Evolutionary conservation across 352 stramenopile species (phyloP), one percentile per base, ranked within the genome.

Genomic region (Pythium graminicola): DNA sequence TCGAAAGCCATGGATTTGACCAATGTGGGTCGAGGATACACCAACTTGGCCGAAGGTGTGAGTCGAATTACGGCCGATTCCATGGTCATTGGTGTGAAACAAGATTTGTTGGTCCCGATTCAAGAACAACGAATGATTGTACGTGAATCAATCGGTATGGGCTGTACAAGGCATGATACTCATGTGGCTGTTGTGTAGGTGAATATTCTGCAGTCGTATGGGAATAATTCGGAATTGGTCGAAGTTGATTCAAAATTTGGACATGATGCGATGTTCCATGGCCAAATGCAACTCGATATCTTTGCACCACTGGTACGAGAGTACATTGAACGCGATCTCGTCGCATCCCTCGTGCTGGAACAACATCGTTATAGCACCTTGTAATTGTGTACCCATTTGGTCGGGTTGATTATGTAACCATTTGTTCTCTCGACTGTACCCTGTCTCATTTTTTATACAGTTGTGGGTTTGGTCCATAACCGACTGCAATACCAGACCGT

Each of bases 1-100:
- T 95, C 84, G 27, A 91, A 95, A 60, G 78, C 78, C 17, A 94
- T 93, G 81, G 86, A 95, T 29, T 57, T 94, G 40, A 86, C 75
- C 24, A 88, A 93, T 50, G 39, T 95, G 17, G 84, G 80, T 2
- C 73, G 80, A 26, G 73, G 73, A 7, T 79, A 72, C 47, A 67
- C 69, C 8, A 88, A 91, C 45, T 46, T 95, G 51, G 79, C 80
- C 13, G 76, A 86, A 20, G 83, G 81, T 24, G 74, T 85, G 36
- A 80, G 73, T 38, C 75, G 81, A 54, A 93, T 93, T 57, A 68
- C 60, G 31, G 66, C 59, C 40, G 67, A 86, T 38, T 76, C 74
- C 16, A 59, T 93, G 36, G 66, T 94, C 41, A 78, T 93, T 27
- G 83, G 81, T 33, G 72, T 93, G 26, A 86, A 89, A 60, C 83